Evolutionary conservation across 441 rosid species (phyloP).

Genomic region (Syzygium malaccense): DNA sequence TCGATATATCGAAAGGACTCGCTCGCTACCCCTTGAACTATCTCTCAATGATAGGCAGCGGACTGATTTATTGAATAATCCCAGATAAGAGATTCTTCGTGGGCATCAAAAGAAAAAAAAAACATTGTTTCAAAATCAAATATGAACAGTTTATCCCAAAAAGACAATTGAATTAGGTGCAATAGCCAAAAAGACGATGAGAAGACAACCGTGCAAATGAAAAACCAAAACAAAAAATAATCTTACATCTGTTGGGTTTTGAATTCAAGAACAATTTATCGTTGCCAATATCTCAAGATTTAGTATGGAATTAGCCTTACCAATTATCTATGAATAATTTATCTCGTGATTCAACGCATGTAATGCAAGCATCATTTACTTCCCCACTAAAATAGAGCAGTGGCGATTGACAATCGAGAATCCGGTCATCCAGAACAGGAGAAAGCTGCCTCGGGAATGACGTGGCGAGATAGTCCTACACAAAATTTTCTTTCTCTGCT

Average conservation of each 20-base stretch:
- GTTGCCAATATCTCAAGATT: background rate
- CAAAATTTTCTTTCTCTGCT: too few relatives aligned
- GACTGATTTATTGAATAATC: background rate
- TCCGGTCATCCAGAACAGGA: background rate
- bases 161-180: background rate
- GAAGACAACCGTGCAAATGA: background rate
- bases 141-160: background rate
- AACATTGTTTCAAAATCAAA: background rate
- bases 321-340: background rate
- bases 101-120: background rate
- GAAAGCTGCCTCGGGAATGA: background rate
- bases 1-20: background rate
- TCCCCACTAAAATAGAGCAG: background rate
- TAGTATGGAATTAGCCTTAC: background rate
- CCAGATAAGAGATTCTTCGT: background rate
- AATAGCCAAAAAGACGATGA: background rate
- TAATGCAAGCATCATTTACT: background rate
- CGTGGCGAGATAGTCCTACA: too few relatives aligned
- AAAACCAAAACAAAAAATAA: background rate
- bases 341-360: background rate
- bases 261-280: background rate
- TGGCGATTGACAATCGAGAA: background rate
- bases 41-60: background rate
- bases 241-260: background rate
- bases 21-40: background rate